Percentiles rank a stretch among this genome's conserved stretches.
Evolutionary conservation across 331 rosid genomes (phyloP).

Genomic region (Phaseolus coccineus): DNA sequence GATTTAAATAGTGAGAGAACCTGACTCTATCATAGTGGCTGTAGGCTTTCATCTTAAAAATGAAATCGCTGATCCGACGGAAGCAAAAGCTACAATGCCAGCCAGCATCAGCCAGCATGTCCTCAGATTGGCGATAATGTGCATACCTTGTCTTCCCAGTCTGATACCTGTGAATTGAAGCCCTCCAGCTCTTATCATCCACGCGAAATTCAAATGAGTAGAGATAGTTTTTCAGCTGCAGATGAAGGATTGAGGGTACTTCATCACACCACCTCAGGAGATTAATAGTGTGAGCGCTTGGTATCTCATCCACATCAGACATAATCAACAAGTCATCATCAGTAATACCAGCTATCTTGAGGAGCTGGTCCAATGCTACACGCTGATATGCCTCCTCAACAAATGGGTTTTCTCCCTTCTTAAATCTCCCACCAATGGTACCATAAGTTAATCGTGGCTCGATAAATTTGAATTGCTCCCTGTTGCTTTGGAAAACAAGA

Average conservation of each 20-base stretch:
- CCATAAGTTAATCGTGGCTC: slow-evolving; percentile 87
- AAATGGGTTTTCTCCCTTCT: slow-evolving; percentile 93
- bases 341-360: slow-evolving; percentile 81
- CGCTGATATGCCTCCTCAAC: slow-evolving; percentile 96
- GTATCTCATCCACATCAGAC: slow-evolving; percentile 99
- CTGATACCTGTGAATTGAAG: slow-evolving; percentile 83
- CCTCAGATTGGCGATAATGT: slow-evolving; percentile 87
- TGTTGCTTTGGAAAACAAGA: slow-evolving; percentile 63
- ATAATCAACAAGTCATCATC: slow-evolving; percentile 96
- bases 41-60: slow-evolving; percentile 99
- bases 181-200: slow-evolving; percentile 97
- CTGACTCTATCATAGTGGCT: slow-evolving; percentile 90
- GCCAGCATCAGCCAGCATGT: slow-evolving; percentile 87
- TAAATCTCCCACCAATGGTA: slow-evolving; percentile 76
- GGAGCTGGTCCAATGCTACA: slow-evolving; percentile 84
- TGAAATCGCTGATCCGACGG: slow-evolving; percentile 80
- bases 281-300: slow-evolving; percentile 90
- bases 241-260: slow-evolving; percentile 77
- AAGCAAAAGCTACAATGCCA: slow-evolving; percentile 99
- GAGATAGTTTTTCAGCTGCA: slow-evolving; percentile 88
- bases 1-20: slow-evolving; percentile 80
- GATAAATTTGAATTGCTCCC: slow-evolving; percentile 68
- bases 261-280: slow-evolving; percentile 97
- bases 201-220: slow-evolving; percentile 87
- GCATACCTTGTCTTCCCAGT: slow-evolving; percentile 79